These are phyloP conservation scores for Cynara cardunculus DNA, from an alignment of 129 eudicot species.

Conservation along the genomic window DNA sequence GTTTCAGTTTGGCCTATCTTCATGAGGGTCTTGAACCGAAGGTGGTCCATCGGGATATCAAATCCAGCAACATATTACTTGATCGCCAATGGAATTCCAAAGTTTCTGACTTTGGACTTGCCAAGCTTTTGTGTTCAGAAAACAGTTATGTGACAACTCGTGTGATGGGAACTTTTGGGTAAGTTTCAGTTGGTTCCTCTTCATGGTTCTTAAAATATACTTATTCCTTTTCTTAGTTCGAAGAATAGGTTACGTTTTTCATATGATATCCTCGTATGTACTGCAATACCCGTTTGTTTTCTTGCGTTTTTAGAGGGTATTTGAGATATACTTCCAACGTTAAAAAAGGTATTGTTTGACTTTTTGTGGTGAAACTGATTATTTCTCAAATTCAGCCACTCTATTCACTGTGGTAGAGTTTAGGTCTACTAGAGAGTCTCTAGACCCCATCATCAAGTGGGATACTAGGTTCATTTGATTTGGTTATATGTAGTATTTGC, in stretches of 20 bases:
- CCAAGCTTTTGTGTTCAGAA: slow-evolving; percentile 69
- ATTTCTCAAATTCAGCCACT: background rate
- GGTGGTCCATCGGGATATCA: slow-evolving; percentile 84
- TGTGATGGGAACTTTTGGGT: slow-evolving; percentile 98
- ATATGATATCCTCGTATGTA: too few relatives aligned
- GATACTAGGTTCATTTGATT: background rate
- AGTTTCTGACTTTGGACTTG: slow-evolving; percentile 83
- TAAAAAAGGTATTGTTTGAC: background rate
- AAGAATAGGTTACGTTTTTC: too few relatives aligned
- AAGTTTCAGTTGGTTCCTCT: slow-evolving; percentile 11
- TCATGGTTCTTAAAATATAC: background rate
- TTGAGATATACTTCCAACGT: background rate
- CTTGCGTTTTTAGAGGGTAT: background rate
- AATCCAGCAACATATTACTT: slow-evolving; percentile 72
- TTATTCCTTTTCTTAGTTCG: background rate
- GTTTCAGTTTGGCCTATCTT: slow-evolving; percentile 71
- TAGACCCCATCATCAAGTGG: background rate
- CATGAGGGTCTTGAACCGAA: slow-evolving; percentile 88
- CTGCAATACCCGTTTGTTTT: background rate
- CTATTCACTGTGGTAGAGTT: too few relatives aligned
- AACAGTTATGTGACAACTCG: slow-evolving; percentile 75
- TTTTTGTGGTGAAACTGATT: background rate
- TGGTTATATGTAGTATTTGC: background rate
- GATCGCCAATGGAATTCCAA: slow-evolving; percentile 78
- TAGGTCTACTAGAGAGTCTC: too few relatives aligned